Conservation (phyloP, 106 monocot species). For the Phalaenopsis equestris region DNA sequence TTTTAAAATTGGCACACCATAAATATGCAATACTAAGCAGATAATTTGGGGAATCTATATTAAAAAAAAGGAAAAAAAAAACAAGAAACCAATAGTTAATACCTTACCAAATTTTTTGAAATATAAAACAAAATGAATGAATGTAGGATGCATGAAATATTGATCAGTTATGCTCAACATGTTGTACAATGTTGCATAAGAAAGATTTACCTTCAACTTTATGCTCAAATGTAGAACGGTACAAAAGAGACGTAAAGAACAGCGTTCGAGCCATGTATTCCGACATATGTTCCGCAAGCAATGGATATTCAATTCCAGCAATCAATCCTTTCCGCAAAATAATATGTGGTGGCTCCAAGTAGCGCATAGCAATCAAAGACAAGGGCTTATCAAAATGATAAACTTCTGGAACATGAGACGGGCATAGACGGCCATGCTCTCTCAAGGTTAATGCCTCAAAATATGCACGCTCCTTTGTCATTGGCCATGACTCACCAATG, state of each 20-base stretch:
- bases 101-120: not conserved
- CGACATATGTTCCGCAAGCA: conserved; percentile 86
- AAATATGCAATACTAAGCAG: not conserved
- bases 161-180: not conserved
- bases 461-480: conserved; percentile 89
- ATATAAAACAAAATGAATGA: not conserved
- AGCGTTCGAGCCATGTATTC: conserved; percentile 90
- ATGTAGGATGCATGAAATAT: not conserved
- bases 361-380: conserved; percentile 89
- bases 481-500: conserved; percentile 90
- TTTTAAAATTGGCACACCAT: not conserved
- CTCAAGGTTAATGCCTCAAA: conserved; percentile 66
- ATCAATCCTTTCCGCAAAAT: conserved; percentile 93
- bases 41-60: not conserved
- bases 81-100: not conserved
- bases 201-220: conserved; percentile 48
- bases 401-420: conserved; percentile 85
- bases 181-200: not conserved
- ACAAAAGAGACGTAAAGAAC: conserved; percentile 89
- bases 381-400: conserved; percentile 83
- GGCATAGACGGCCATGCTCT: conserved; percentile 72
- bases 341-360: conserved; percentile 90
- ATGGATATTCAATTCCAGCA: conserved; percentile 85
- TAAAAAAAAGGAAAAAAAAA: not conserved
- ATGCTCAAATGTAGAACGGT: conserved; percentile 54